Base-by-base conservation (phyloP, 78 protist species). In the Speleostelium caveatum region DNA sequence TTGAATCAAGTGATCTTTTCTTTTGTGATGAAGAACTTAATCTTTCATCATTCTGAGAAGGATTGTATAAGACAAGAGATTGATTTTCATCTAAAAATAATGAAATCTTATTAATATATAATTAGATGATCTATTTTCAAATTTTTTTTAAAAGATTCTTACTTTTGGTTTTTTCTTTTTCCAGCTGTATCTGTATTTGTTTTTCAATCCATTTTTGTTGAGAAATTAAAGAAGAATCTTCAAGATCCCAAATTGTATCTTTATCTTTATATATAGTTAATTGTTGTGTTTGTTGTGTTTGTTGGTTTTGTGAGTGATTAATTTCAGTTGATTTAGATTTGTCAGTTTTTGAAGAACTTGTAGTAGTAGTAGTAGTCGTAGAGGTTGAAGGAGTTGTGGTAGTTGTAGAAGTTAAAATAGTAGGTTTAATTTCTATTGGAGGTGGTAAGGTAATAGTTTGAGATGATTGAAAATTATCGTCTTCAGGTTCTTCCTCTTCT, bases 131-230 rank as follows among this genome's bases (percentile, higher is more conserved):
- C n/a, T n/a, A n/a, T n/a, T n/a, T n/a, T n/a, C n/a, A n/a, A n/a
- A n/a, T n/a, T n/a, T n/a, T n/a, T n/a, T n/a, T n/a, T n/a, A n/a
- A n/a, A n/a, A n/a, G n/a, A n/a, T n/a, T n/a, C 10, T 45, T 45
- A 45, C 6, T 10, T 45, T 14, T 10, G 53, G 53, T 45, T 10
- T 14, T 14, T 45, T 6, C 53, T 45, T 10, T 45, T 6, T 6
- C 6, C 53, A 14, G 53, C 6, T 45, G 6, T 14, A 45, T 45
- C n/a, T n/a, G n/a, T 32, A 79, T 53, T 59, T 53, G 71, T 59
- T 59, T 56, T 59, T 83, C 91, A 21, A 83, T 83, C 78, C 79
- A 83, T 39, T 74, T 69, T 69, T 83, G 91, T 42, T 71, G 91
- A 60, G 28, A 59, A 17, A 83, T 55, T 0, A 83, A 68, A 22